These are phyloP conservation scores for Solanum megistacrolobum DNA, from an alignment of 257 asterid species.

Conservation along the genomic window DNA sequence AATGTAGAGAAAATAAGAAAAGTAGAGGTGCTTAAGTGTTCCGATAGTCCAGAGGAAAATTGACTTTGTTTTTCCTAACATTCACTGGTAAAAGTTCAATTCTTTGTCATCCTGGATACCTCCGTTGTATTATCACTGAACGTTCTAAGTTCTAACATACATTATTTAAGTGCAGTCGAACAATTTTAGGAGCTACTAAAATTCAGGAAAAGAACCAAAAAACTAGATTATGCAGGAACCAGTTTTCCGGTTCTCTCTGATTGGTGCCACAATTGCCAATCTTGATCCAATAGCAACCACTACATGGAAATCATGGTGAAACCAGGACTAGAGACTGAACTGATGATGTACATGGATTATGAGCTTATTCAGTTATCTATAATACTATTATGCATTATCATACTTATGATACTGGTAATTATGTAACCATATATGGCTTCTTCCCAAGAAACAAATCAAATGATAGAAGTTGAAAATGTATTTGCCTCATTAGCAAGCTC, in stretches of 20 bases:
- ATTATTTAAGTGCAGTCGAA: not conserved
- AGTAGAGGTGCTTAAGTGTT: not conserved
- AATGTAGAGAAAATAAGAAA: not conserved
- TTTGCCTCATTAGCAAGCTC: conserved; percentile 69
- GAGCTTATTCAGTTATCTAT: not conserved
- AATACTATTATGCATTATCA: not conserved
- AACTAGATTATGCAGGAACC: not conserved
- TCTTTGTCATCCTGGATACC: not conserved
- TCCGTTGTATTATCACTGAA: not conserved
- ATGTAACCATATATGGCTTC: not conserved
- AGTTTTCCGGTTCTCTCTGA: not conserved
- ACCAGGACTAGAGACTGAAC: not conserved
- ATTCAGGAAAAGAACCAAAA: not conserved
- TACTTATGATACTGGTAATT: not conserved
- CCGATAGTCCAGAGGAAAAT: not conserved
- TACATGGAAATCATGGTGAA: not conserved
- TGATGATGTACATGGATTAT: not conserved
- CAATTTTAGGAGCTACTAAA: not conserved
- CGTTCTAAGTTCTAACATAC: not conserved
- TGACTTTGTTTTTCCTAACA: not conserved
- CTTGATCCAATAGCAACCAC: not conserved
- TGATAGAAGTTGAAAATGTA: not conserved
- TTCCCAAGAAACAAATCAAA: not conserved
- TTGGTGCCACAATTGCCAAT: not conserved
- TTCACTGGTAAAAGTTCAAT: not conserved